Base-by-base conservation (phyloP, 768 basidiomycete species). In the Leccinum fibrillosum region DNA sequence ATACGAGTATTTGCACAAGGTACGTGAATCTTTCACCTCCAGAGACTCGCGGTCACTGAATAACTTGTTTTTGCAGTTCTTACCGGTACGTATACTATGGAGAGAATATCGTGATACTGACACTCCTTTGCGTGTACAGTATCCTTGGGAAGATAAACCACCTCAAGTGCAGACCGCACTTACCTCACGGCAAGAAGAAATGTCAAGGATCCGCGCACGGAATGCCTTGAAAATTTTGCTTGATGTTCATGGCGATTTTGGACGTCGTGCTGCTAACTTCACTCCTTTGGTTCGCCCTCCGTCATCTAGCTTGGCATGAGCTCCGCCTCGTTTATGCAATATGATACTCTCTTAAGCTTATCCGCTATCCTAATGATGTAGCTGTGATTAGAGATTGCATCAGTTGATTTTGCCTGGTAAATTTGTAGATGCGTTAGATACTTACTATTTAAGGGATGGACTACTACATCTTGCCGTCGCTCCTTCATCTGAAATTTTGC, bases 201-300 rank as follows among this genome's bases (percentile, higher is more conserved):
- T 98, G 76, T 84, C 93, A 30, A 86, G 88, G 69, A 83, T 96
- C 45, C 84, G 97, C 55, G 96, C 97, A 19, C 82, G 96, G 57
- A 98, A 98, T 78, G 96, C 94, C 13, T 82, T 99, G 67, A 94
- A 94, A 74, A 93, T 94, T 59, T 73, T 94, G 61, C 76, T 94
- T 69, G 93, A 94, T 66, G 89, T 92, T 39, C 91, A 92, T 73
- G 90, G 90, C n/a, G 90, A 94, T 71, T 90, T 93, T 76, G 88
- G 88, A 25, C 79, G 84, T 52, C 80, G 83, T 47, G 82, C 80
- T 15, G 77, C 78, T 26, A 72, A 60, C 50, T 72, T 72, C 12
- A 70, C 70, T 35, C 65, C 70, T 42, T 54, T 71, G 19, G 51
- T 64, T 32, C 62, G 62, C 3, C 35, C 68, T 17, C 42, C 63